phyloP scores from a whole-genome alignment of 352 stramenopile species.

The Phytopythium mirpurense region DNA sequence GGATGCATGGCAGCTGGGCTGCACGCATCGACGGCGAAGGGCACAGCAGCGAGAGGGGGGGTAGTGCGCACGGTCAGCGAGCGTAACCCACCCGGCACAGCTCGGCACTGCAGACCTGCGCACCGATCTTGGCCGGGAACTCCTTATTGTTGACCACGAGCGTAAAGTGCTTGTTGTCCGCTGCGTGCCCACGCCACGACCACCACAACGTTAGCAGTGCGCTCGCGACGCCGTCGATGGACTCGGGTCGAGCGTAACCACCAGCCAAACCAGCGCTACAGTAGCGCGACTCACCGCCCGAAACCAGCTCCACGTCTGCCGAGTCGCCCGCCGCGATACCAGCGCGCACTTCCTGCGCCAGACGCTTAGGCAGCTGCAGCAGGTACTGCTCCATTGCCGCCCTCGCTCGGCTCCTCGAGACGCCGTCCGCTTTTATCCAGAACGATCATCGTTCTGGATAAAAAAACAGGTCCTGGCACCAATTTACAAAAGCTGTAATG shows the following conservation, averaged over 20 bases:
- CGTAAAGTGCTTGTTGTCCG: conserved; percentile 86
- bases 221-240: too few species aligned
- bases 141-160: conserved; percentile 70
- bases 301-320: conserved; percentile 70
- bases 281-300: conserved; percentile 37
- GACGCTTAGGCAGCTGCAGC: conserved; percentile 77
- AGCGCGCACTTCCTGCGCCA: conserved; percentile 66
- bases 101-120: conserved; percentile 6
- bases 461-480: too few species aligned
- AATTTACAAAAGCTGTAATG: too few species aligned
- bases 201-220: conserved; percentile 9
- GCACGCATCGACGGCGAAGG: background rate
- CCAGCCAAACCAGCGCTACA: too few species aligned
- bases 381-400: conserved; percentile 81
- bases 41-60: too few species aligned
- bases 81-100: background rate
- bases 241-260: too few species aligned
- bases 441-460: too few species aligned
- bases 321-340: conserved; percentile 54
- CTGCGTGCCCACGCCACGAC: conserved; percentile 16
- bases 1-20: conserved; percentile 82
- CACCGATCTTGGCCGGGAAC: conserved; percentile 78
- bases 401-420: too few species aligned
- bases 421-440: too few species aligned
- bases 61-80: too few species aligned